Percentiles rank a stretch among this genome's conserved stretches.
phyloP scores from a whole-genome alignment of 2,329 filamentous ascomycete species.

The Fusarium hostae region DNA sequence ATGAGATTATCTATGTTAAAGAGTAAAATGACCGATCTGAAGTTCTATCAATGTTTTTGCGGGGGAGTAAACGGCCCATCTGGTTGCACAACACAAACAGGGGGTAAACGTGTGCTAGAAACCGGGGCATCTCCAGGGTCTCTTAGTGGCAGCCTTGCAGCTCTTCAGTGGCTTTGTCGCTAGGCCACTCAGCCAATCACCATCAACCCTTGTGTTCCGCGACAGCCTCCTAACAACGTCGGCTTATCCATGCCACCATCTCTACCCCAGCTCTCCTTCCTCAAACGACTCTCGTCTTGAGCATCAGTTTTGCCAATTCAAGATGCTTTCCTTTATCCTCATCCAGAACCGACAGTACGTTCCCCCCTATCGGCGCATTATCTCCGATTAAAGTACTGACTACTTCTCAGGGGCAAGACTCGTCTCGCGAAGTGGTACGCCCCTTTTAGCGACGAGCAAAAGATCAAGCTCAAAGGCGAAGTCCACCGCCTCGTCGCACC shows the following conservation, averaged over 20 bases:
- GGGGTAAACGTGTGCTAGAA: conserved; percentile 14
- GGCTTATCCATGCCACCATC: conserved; percentile 34
- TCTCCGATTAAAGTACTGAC: neutral
- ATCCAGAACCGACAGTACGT: conserved; percentile 88
- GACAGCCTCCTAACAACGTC: conserved; percentile 32
- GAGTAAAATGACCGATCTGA: neutral
- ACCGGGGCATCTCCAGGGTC: conserved; percentile 10
- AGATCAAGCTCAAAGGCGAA: conserved; percentile 99
- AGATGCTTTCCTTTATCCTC: conserved; percentile 84
- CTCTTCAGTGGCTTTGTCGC: conserved; percentile 8
- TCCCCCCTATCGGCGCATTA: neutral
- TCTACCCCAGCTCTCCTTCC: conserved; percentile 19
- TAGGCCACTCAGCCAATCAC: conserved; percentile 16
- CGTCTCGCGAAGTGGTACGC: conserved; percentile 99
- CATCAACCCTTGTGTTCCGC: conserved; percentile 17
- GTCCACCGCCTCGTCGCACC: conserved; percentile 97
- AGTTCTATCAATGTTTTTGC: neutral
- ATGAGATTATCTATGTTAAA: neutral
- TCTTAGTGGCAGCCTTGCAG: conserved; percentile 29
- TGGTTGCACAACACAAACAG: neutral
- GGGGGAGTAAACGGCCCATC: neutral
- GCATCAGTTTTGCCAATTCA: conserved; percentile 6
- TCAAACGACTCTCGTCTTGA: conserved; percentile 6
- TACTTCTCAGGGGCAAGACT: conserved; percentile 83
- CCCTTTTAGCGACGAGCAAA: conserved; percentile 98